Evolutionary conservation across 2,329 filamentous ascomycete species (phyloP), one percentile per base, ranked within the genome.

Genomic region (Monilinia fructicola): DNA sequence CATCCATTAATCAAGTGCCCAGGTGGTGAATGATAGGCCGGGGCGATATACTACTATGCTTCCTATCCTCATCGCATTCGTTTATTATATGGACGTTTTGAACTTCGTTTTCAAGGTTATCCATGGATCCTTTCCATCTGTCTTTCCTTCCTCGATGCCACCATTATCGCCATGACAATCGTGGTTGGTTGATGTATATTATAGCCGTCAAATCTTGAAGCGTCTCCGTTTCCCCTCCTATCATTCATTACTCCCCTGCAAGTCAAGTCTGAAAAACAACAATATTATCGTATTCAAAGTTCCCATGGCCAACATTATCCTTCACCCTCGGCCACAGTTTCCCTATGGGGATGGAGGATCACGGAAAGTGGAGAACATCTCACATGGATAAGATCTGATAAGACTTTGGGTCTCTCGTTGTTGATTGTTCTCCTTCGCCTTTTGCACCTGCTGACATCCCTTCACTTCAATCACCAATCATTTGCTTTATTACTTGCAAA

Each of bases 331-430:
- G 28, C 1, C 58, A n/a, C 6, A 11, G 12, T 38, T 60, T 23
- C 58, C 44, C 1, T 38, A 7, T 52, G 7, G 12, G 48, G 31
- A 54, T 21, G 28, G 38, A 18, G 14, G 58, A 60, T 50, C 21
- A 26, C 21, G 14, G n/a, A 60, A 38, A 50, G 53, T 35, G 44
- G 56, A 60, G 21, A 26, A 21, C 21, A n/a, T 10, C 21, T 5
- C n/a, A 38, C 56, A 38, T 11, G 31, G 28, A 44, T 50, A 40
- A 61, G 44, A 61, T 61, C 58, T 50, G 58, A 61, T 60, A 60
- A 60, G 11, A 48, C 6, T 48, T 46, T 48, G n/a, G 28, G 56
- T 59, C 12, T 35, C 26, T 18, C 14, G n/a, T 3, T 7, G 10
- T 18, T 18, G n/a, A 23, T 3, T 7, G 10, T 18, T 35, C 21